These are phyloP conservation scores for Xylariaceae sp. DNA, from an alignment of 2,329 filamentous ascomycete genomes.

Conservation along the genomic window DNA sequence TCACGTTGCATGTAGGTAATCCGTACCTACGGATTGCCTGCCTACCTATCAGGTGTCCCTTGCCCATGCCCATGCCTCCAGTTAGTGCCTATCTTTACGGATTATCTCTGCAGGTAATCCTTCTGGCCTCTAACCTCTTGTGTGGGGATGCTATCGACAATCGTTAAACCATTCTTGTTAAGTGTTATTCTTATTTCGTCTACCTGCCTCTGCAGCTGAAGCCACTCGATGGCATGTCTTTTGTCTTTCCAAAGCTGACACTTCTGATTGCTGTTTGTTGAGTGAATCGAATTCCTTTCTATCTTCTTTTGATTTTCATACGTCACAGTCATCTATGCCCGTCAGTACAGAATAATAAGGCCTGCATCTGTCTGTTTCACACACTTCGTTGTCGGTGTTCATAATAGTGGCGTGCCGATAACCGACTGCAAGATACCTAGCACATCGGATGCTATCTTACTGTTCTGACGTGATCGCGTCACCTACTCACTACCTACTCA, in stretches of 20 bases:
- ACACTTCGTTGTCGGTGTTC: slow-evolving; percentile 21
- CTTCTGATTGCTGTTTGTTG: slow-evolving; percentile 30
- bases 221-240: slow-evolving; percentile 21
- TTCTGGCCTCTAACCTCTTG: slow-evolving; percentile 19
- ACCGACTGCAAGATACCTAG: slow-evolving; percentile 18
- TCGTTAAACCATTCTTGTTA: neutral
- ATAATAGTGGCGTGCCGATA: slow-evolving; percentile 23
- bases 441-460: slow-evolving; percentile 21
- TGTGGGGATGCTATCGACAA: slow-evolving; percentile 22
- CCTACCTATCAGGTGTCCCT: slow-evolving; percentile 8
- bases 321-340: slow-evolving; percentile 8
- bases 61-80: slow-evolving; percentile 1
- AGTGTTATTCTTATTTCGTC: too few species aligned
- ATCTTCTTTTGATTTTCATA: slow-evolving; percentile 11
- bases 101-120: slow-evolving; percentile 5
- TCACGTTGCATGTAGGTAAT: slow-evolving; percentile 16
- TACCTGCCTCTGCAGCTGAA: slow-evolving; percentile 6
- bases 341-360: slow-evolving; percentile 22
- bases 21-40: neutral
- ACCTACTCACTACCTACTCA: slow-evolving; percentile 15
- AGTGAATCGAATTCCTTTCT: slow-evolving; percentile 27
- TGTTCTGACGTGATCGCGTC: slow-evolving; percentile 21
- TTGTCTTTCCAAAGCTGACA: slow-evolving; percentile 16
- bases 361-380: slow-evolving; percentile 20
- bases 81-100: slow-evolving; percentile 2